Evolutionary conservation across 2,329 filamentous ascomycete genomes (phyloP).

Genomic region (Sodiomyces alkalinus): DNA sequence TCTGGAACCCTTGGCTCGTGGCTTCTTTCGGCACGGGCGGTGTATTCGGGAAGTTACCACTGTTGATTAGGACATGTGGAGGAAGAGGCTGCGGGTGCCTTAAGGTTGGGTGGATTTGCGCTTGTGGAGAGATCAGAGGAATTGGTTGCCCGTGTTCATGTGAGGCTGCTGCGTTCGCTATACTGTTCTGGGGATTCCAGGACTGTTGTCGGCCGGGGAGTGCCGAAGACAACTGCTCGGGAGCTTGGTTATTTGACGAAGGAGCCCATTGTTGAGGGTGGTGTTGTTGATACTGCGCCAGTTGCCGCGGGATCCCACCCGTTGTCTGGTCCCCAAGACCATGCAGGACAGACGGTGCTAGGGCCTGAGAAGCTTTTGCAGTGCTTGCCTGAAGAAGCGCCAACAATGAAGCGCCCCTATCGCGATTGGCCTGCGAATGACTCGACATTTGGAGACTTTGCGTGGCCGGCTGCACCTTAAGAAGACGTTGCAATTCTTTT

Average conservation of each 20-base stretch:
- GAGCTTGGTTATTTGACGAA: constrained; percentile 11
- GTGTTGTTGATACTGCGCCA: constrained; percentile 39
- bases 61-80: constrained; percentile 32
- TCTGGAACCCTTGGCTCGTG: no score
- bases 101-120: constrained; percentile 7
- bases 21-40: background rate
- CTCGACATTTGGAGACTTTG: constrained; percentile 26
- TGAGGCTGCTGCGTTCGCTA: no score
- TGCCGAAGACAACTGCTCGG: constrained; percentile 15
- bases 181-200: no score
- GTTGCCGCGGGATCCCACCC: constrained; percentile 33
- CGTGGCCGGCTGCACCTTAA: constrained; percentile 38
- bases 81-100: constrained; percentile 34
- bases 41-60: background rate
- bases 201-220: constrained; percentile 4
- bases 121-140: background rate
- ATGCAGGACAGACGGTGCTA: constrained; percentile 20
- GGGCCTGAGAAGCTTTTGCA: constrained; percentile 6
- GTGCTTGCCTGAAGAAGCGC: constrained; percentile 32
- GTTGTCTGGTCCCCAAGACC: constrained; percentile 40
- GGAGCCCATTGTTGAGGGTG: constrained; percentile 5
- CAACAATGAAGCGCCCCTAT: constrained; percentile 36
- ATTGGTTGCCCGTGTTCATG: background rate
- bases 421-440: constrained; percentile 13
- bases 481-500: constrained; percentile 34